These are phyloP conservation scores for Mycena metata DNA, from an alignment of 768 basidiomycete genomes.

Conservation along the genomic window DNA sequence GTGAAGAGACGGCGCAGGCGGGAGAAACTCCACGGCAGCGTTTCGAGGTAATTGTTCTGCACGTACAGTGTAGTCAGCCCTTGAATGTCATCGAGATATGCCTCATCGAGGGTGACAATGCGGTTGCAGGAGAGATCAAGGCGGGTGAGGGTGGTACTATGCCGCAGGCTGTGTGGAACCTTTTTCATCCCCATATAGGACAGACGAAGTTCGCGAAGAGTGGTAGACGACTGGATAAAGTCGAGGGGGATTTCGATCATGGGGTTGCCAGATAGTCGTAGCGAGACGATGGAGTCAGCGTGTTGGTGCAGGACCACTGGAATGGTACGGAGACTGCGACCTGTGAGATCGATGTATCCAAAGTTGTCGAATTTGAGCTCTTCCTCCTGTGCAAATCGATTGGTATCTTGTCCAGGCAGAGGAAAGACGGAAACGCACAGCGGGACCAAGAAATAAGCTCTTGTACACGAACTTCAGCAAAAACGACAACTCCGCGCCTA, in stretches of 20 bases:
- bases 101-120: slow-evolving; percentile 88
- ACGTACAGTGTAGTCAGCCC: slow-evolving; percentile 76
- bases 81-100: slow-evolving; percentile 80
- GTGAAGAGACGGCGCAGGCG: slow-evolving; percentile 77
- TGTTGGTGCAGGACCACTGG: slow-evolving; percentile 88
- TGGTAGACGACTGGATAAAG: slow-evolving; percentile 90
- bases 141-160: slow-evolving; percentile 79
- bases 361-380: slow-evolving; percentile 77
- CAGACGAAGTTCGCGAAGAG: slow-evolving; percentile 85
- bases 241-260: slow-evolving; percentile 96
- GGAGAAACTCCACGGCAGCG: slow-evolving; percentile 82
- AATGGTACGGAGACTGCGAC: slow-evolving; percentile 84
- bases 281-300: slow-evolving; percentile 84
- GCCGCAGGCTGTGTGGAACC: slow-evolving; percentile 86
- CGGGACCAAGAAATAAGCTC: slow-evolving; percentile 74
- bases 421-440: slow-evolving; percentile 52
- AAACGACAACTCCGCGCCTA: slow-evolving; percentile 81
- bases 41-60: slow-evolving; percentile 93
- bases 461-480: slow-evolving; percentile 93
- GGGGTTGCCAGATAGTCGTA: slow-evolving; percentile 93
- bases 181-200: slow-evolving; percentile 95
- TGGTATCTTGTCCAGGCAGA: background rate
- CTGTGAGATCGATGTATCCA: slow-evolving; percentile 85
- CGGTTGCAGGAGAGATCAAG: slow-evolving; percentile 94
- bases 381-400: slow-evolving; percentile 70